These are phyloP conservation scores for Meyerozyma elateridarum DNA, from an alignment of 1,139 yeast genomes.

Conservation along the genomic window DNA sequence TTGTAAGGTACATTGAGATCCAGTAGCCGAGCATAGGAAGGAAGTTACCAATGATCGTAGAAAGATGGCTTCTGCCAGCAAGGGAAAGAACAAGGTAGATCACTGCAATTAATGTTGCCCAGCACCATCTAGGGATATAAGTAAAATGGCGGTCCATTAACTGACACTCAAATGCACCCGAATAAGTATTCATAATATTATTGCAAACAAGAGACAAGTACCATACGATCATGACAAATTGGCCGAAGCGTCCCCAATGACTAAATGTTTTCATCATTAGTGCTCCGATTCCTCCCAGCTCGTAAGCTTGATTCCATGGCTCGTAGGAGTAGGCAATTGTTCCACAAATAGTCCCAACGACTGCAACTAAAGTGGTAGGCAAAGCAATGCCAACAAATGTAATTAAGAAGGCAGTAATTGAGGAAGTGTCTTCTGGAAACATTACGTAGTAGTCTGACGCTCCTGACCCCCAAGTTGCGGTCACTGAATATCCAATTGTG, in stretches of 20 bases:
- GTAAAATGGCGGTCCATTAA: constrained; percentile 18
- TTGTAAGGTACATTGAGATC: constrained; percentile 23
- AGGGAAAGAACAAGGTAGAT: constrained; percentile 20
- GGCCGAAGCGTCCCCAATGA: constrained; percentile 26
- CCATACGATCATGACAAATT: constrained; percentile 29
- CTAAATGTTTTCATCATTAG: constrained; percentile 17
- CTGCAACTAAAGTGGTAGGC: constrained; percentile 25
- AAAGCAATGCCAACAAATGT: constrained; percentile 21
- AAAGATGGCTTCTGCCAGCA: constrained; percentile 19
- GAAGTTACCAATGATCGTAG: constrained; percentile 22
- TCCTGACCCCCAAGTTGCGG: constrained; percentile 27
- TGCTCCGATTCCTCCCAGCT: constrained; percentile 21
- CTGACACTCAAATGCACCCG: constrained; percentile 24
- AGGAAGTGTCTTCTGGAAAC: constrained; percentile 21
- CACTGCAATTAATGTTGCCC: constrained; percentile 20
- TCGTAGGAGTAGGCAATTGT: constrained; percentile 19
- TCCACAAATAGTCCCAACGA: constrained; percentile 21
- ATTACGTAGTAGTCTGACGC: constrained; percentile 25
- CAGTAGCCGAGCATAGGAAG: constrained; percentile 28
- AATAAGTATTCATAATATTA: constrained; percentile 30
- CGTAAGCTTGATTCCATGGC: constrained; percentile 23
- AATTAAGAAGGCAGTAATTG: constrained; percentile 16
- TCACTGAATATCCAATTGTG: constrained; percentile 23
- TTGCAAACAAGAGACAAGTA: constrained; percentile 34
- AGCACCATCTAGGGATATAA: constrained; percentile 22